A percentile compares a stretch with the other conserved stretches of the same genome.
Conservation (phyloP, 306 rosid genomes). For the Erythrophleum fordii region DNA sequence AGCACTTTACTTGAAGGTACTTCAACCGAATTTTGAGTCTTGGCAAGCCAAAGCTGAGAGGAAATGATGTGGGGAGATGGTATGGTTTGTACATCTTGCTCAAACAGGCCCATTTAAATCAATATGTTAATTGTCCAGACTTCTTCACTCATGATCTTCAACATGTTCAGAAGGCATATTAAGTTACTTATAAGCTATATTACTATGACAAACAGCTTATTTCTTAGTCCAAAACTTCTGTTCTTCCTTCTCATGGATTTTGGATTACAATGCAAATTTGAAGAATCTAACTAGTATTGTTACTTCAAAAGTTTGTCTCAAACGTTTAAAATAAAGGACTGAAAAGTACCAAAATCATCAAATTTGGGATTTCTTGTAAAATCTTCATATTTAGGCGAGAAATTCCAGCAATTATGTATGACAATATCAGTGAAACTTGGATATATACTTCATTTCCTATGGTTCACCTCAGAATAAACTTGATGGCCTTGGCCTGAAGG, state of each 20-base stretch:
- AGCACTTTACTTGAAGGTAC: not conserved
- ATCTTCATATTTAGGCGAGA: too few species aligned
- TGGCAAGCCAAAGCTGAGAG: constrained; percentile 1
- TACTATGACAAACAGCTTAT: not conserved
- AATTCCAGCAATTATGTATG: too few species aligned
- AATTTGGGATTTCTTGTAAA: too few species aligned
- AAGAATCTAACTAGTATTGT: not conserved
- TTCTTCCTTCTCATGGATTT: constrained; percentile 6
- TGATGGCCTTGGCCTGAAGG: too few species aligned
- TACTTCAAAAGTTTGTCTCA: not conserved
- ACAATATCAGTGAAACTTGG: too few species aligned
- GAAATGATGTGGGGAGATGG: constrained; percentile 1
- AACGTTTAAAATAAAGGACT: not conserved
- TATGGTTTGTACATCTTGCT: not conserved
- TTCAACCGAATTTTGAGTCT: not conserved
- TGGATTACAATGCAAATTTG: not conserved
- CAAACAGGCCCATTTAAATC: constrained; percentile 9
- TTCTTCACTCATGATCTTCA: constrained; percentile 8
- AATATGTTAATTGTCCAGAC: not conserved
- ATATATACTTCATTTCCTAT: too few species aligned
- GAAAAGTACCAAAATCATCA: too few species aligned
- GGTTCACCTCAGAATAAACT: too few species aligned
- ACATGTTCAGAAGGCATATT: constrained; percentile 8
- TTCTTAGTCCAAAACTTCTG: not conserved
- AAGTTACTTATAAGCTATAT: constrained; percentile 19